phyloP scores from a whole-genome alignment of 345 rosid species.

The Kandelia obovata region DNA sequence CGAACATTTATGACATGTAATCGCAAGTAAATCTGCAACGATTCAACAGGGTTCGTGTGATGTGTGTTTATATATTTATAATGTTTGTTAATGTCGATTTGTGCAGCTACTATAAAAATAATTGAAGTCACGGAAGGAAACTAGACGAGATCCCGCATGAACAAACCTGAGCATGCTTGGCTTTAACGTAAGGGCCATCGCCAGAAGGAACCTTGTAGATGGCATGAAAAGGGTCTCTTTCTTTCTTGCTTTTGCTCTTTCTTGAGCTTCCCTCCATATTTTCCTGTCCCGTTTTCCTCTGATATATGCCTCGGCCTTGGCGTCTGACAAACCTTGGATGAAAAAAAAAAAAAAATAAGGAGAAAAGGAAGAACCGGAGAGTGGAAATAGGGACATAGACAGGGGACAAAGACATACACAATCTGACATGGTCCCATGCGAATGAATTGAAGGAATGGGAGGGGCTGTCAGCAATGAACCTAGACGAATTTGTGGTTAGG shows the following conservation, averaged over 20 bases:
- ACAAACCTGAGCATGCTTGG: constrained; percentile 82
- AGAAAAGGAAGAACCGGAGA: neutral
- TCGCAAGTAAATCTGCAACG: too few species aligned
- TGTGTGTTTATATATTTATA: too few species aligned
- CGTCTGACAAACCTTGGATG: neutral
- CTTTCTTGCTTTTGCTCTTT: constrained; percentile 4
- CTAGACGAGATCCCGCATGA: too few species aligned
- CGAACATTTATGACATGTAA: too few species aligned
- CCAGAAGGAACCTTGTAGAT: constrained; percentile 78
- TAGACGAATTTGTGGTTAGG: neutral
- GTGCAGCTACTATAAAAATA: too few species aligned
- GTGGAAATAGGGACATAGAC: neutral
- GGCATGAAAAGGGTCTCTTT: constrained; percentile 43
- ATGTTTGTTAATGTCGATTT: too few species aligned
- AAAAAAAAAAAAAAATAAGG: too few species aligned
- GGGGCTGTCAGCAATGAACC: neutral
- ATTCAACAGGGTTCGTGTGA: too few species aligned
- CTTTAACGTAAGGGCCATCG: constrained; percentile 79
- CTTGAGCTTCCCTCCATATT: constrained; percentile 7
- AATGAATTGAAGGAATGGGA: neutral
- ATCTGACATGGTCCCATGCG: neutral
- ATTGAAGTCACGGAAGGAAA: too few species aligned
- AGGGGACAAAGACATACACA: neutral
- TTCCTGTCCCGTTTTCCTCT: too few species aligned
- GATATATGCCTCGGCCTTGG: too few species aligned